Base-by-base conservation (phyloP, 257 asterid genomes). In the Gentiana straminea region DNA sequence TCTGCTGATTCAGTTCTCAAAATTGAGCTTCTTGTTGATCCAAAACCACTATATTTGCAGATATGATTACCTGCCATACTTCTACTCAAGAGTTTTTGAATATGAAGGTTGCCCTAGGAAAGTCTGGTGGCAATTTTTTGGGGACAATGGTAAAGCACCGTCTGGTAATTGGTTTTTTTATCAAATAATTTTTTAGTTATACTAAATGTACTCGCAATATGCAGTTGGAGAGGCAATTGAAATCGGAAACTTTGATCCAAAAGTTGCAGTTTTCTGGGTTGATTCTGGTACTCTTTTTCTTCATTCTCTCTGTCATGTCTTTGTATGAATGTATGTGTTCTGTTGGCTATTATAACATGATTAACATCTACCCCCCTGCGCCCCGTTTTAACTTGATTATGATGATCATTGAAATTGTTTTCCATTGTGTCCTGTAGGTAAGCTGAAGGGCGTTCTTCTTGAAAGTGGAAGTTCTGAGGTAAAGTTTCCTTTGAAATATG, bases 391-490 rank as follows among this genome's bases (percentile, higher is more conserved):
- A 4, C 45, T 39, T 39, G 8, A 39, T 39, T 39, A 2, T 39
- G 45, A 39, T 39, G 45, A 39, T 39, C 2, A 39, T 8, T 4
- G 8, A 8, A 1, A 4, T 2, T 65, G 12, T 52, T 75, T 64
- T 68, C 43, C 11, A 10, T 50, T 43, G 8, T 58, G 51, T 35
- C 2, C 2, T 77, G 79, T 83, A 88, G 96, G 95, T 46, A 89
- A 79, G 71, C 70, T 90, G 64, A 90, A 86, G 79, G 97, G 97
- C 35, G 79, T 90, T 54, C 72, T 90, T 77, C 94, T 90, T 54
- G 97, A 86, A 81, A 86, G 96, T 68, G 96, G 97, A 64, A 90
- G 85, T 68, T 75, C 94, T 57, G 94, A 86, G 97, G 96, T 90
- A 74, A 46, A 68, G 33, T 49, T 48, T 39, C 32, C 57, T 13